These are phyloP conservation scores for Xylariales sp. DNA, from an alignment of 2,329 filamentous ascomycete species.

Conservation along the genomic window DNA sequence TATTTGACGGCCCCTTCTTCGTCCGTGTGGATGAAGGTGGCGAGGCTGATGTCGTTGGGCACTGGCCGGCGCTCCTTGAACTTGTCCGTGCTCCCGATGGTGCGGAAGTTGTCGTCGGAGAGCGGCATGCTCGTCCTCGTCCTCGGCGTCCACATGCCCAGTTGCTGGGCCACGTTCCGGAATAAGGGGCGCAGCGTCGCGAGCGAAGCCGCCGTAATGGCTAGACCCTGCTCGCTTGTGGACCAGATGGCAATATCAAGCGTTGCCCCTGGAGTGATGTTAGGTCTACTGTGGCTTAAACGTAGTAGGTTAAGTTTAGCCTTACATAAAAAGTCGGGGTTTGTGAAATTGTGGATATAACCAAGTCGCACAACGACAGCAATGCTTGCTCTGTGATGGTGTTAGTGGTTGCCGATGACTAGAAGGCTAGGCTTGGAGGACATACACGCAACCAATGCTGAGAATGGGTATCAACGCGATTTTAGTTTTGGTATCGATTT, in stretches of 20 bases:
- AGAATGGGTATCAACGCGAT: constrained; percentile 59
- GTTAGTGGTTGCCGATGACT: background rate
- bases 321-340: constrained; percentile 56
- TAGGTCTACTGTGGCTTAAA: constrained; percentile 2
- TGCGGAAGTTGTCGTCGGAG: constrained; percentile 6
- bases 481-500: constrained; percentile 61
- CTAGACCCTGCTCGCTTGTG: constrained; percentile 59
- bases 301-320: background rate
- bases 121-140: constrained; percentile 20
- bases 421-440: background rate
- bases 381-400: constrained; percentile 54
- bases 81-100: constrained; percentile 7
- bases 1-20: constrained; percentile 10
- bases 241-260: constrained; percentile 62
- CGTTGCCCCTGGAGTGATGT: constrained; percentile 48
- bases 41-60: constrained; percentile 3
- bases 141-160: constrained; percentile 39
- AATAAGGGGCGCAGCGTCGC: constrained; percentile 60
- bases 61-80: background rate
- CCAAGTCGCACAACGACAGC: constrained; percentile 57
- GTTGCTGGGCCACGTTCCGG: constrained; percentile 49
- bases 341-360: constrained; percentile 53
- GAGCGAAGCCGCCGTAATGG: constrained; percentile 60
- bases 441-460: constrained; percentile 58
- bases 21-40: constrained; percentile 6